Percentiles rank a stretch among this genome's conserved stretches.
Conservation (phyloP, 192 early-diverging fungal species). For the Backusella australiensis region DNA sequence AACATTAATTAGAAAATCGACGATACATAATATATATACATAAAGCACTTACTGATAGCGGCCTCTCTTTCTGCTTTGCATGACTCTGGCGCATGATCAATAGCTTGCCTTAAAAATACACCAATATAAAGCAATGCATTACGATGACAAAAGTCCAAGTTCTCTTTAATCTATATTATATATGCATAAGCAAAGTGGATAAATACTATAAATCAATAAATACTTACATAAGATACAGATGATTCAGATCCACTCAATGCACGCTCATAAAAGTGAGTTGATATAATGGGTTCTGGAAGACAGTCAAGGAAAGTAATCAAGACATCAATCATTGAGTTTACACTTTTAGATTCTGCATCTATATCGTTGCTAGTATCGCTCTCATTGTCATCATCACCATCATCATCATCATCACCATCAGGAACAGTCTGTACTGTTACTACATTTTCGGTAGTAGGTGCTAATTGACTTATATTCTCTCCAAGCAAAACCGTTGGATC, state of each 20-base stretch:
- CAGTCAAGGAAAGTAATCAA: conserved; percentile 71
- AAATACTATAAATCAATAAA: background rate
- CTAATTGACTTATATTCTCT: background rate
- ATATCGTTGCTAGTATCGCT: background rate
- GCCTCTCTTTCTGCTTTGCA: conserved; percentile 30
- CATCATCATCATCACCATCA: background rate
- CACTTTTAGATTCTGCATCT: conserved; percentile 47
- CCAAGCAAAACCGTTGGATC: conserved; percentile 48
- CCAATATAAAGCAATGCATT: conserved; percentile 80
- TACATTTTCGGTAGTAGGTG: background rate
- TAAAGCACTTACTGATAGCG: conserved; percentile 40
- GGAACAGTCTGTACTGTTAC: background rate
- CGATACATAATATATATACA: background rate
- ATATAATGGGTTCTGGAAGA: conserved; percentile 74
- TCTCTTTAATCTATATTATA: conserved; percentile 51
- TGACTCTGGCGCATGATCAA: conserved; percentile 26
- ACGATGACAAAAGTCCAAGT: conserved; percentile 64
- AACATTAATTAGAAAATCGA: background rate
- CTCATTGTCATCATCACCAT: too few species aligned
- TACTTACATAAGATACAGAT: conserved; percentile 32
- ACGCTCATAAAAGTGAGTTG: conserved; percentile 57
- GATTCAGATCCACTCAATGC: conserved; percentile 57
- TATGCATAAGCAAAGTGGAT: background rate
- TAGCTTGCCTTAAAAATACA: conserved; percentile 71
- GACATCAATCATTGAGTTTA: conserved; percentile 70